These are phyloP conservation scores for Lolium multiflorum DNA, from an alignment of 176 grass and related monocot genomes.

Conservation along the genomic window DNA sequence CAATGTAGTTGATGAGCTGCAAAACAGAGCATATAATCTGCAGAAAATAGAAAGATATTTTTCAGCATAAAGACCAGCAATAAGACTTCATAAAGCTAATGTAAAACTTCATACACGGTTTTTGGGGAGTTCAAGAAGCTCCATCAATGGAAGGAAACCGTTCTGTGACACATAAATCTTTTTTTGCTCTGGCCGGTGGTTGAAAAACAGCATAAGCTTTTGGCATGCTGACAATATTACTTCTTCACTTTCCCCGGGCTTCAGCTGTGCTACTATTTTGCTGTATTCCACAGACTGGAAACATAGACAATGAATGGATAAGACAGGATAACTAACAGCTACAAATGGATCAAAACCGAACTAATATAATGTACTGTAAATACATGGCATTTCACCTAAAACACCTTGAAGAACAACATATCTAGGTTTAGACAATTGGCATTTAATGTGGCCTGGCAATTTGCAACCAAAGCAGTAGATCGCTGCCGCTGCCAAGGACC, in stretches of 20 bases:
- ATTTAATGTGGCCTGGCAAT: not conserved
- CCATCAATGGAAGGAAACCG: slow-evolving; percentile 93
- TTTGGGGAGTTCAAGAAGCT: slow-evolving; percentile 95
- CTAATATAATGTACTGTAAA: slow-evolving; percentile 6
- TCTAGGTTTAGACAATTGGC: slow-evolving; percentile 5
- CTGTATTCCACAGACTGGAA: slow-evolving; percentile 94
- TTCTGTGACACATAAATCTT: slow-evolving; percentile 89
- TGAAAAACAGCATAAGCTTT: slow-evolving; percentile 87
- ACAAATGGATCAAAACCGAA: slow-evolving; percentile 11
- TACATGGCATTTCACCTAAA: slow-evolving; percentile 13
- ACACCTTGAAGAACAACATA: not conserved
- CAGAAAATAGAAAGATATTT: slow-evolving; percentile 35
- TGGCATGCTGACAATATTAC: slow-evolving; percentile 86
- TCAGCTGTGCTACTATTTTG: slow-evolving; percentile 91
- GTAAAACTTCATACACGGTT: slow-evolving; percentile 69
- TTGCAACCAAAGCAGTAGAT: slow-evolving; percentile 17
- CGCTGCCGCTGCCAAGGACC: not conserved
- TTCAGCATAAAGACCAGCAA: slow-evolving; percentile 35
- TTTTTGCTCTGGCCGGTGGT: slow-evolving; percentile 83
- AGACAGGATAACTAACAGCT: not conserved
- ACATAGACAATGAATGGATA: slow-evolving; percentile 35
- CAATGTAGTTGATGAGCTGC: slow-evolving; percentile 90
- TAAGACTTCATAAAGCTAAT: slow-evolving; percentile 21
- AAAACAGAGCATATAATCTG: slow-evolving; percentile 87
- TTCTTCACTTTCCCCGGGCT: slow-evolving; percentile 87